Base-by-base conservation (phyloP, 2,329 filamentous ascomycete species). In the Scedosporium minutisporum region DNA sequence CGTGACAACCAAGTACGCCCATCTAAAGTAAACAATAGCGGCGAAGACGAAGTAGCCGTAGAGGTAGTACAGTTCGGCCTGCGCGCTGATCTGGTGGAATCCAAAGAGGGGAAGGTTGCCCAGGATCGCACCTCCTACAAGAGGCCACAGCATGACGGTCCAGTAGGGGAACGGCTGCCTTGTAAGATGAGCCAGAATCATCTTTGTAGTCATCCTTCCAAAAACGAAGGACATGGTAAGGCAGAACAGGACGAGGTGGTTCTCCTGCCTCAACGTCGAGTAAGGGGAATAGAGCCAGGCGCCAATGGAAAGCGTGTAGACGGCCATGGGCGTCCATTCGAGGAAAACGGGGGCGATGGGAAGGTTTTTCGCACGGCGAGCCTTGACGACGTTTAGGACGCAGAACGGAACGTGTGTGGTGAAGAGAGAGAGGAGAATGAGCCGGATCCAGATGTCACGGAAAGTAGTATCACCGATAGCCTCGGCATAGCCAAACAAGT, bases 141-240 rank as follows among this genome's bases (percentile, higher is more conserved):
- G 86, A 6, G 95, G 95, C 41, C 84, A 86, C 44, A 97, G 82
- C 83, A 97, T 90, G 58, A 95, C 83, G 10, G 95, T 97, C 92
- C 93, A 97, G 82, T 90, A 96, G 1, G 95, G 95, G 76, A 97
- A 99, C 3, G 93, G 90, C 74, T 97, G 95, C 66, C 86, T 86
- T 1, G 95, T 95, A 60, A 99, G 81, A 75, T 99, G 95, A 2
- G 95, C 93, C 18, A 99, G 86, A 71, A 99, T 99, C 75, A 97
- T 97, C 80, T 97, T 99, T 46, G 95, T 99, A 0, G 95, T 97
- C 88, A 99, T 92, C 68, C 95, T 89, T 42, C 95, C 95, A 74
- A 99, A 97, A 64, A 97, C 95, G 69, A 97, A 93, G n/a, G 91
- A 90, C 81, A 97, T 89, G 64, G 91, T 96, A 64, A 96, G 77